Percentiles rank a stretch among this genome's conserved stretches.
phyloP scores from a whole-genome alignment of 139 green algal species.

The Tetradesmus obliquus region DNA sequence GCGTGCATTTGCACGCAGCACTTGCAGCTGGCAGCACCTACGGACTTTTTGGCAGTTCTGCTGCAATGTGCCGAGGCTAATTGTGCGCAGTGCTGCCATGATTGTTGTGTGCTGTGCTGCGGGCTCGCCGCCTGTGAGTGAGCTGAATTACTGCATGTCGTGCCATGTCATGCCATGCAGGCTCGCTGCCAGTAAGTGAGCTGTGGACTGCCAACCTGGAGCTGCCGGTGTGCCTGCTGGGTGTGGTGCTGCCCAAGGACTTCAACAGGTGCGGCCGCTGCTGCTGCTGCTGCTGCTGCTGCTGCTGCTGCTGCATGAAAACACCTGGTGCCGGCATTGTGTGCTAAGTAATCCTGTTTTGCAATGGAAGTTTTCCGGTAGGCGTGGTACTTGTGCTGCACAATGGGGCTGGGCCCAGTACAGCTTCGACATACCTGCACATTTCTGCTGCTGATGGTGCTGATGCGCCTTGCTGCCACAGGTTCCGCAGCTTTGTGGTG shows the following conservation, averaged over 20 bases:
- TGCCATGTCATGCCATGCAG: background rate
- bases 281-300: background rate
- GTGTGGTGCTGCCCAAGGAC: constrained; percentile 38
- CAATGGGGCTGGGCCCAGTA: no score
- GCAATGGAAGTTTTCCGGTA: no score
- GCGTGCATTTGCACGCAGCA: no score
- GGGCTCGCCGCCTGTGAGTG: background rate
- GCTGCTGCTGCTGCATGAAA: constrained; percentile 59
- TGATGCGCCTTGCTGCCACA: background rate
- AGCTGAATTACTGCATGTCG: background rate
- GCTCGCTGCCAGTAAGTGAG: constrained; percentile 4
- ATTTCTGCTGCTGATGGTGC: background rate
- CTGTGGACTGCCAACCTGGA: constrained; percentile 37
- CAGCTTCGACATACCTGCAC: no score
- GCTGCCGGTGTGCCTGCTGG: constrained; percentile 45
- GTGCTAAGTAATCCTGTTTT: no score
- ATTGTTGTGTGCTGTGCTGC: background rate
- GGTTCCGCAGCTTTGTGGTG: constrained; percentile 57
- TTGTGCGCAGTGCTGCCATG: no score
- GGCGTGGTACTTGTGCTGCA: no score
- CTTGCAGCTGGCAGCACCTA: no score
- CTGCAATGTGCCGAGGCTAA: no score
- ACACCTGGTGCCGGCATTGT: constrained; percentile 22
- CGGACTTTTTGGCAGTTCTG: no score
- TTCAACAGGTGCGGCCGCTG: constrained; percentile 7